Conservation (phyloP, 2,329 filamentous ascomycete genomes). For the Diaporthe ampelina region DNA sequence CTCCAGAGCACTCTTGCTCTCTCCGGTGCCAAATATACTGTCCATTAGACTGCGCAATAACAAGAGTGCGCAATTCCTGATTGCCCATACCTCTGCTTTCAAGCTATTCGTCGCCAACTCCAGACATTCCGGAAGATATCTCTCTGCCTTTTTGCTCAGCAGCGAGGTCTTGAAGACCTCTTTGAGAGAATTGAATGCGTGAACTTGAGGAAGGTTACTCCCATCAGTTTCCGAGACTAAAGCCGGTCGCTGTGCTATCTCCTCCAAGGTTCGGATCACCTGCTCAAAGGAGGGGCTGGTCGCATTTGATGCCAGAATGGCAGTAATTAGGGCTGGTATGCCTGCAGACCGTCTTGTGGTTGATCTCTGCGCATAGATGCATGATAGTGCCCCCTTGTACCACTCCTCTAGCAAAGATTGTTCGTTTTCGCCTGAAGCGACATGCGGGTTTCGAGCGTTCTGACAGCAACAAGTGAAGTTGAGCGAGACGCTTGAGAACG, state of each 20-base stretch:
- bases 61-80: conserved; percentile 93
- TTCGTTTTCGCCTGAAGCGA: conserved; percentile 50
- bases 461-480: conserved; percentile 88
- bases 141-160: conserved; percentile 79
- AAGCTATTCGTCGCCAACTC: conserved; percentile 85
- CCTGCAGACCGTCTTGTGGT: conserved; percentile 94
- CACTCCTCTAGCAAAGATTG: conserved; percentile 72
- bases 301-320: conserved; percentile 79
- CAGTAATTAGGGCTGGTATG: conserved; percentile 87
- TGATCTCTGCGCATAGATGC: conserved; percentile 81
- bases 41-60: conserved; percentile 89
- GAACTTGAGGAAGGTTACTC: conserved; percentile 86
- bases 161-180: conserved; percentile 90
- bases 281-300: conserved; percentile 72
- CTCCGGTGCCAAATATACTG: conserved; percentile 80
- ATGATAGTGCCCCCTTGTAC: conserved; percentile 80
- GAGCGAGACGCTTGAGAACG: conserved; percentile 91
- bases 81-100: conserved; percentile 90
- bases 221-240: conserved; percentile 70
- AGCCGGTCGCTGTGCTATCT: conserved; percentile 69
- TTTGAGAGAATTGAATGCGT: conserved; percentile 93
- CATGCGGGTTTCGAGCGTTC: conserved; percentile 63
- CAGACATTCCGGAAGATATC: conserved; percentile 79
- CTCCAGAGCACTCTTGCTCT: conserved; percentile 75
- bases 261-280: conserved; percentile 73